A percentile compares a stretch with the other conserved stretches of the same genome.
Conservation (phyloP, 495 filamentous ascomycete species). For the Aspergillus asperescens region DNA sequence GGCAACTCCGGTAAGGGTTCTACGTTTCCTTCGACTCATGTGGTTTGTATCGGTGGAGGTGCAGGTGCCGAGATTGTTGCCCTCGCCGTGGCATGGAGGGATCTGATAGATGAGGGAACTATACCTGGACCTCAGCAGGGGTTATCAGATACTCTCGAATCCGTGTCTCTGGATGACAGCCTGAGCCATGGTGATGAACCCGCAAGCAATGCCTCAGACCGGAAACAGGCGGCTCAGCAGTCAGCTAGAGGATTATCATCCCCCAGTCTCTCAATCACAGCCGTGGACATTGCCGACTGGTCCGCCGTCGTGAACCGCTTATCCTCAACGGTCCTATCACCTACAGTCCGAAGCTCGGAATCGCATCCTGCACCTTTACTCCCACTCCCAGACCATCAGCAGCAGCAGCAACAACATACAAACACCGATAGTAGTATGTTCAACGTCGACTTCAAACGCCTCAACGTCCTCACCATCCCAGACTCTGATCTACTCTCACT, state of each 20-base stretch:
- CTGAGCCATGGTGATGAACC: not conserved
- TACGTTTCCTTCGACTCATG: slow-evolving; percentile 17
- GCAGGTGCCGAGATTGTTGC: slow-evolving; percentile 81
- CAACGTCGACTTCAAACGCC: slow-evolving; percentile 48
- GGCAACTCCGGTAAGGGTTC: not conserved
- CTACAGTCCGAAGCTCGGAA: slow-evolving; percentile 26
- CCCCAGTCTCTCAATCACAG: slow-evolving; percentile 47
- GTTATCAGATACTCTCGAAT: slow-evolving; percentile 14
- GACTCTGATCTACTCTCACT: slow-evolving; percentile 36
- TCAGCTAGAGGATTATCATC: not conserved
- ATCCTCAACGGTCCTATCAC: slow-evolving; percentile 32
- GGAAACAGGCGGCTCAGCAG: not conserved
- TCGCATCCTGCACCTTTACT: slow-evolving; percentile 51
- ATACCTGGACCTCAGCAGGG: not conserved
- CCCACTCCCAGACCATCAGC: not conserved
- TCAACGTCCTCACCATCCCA: slow-evolving; percentile 56
- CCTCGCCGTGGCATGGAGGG: slow-evolving; percentile 57
- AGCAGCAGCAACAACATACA: too few relatives aligned
- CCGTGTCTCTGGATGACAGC: slow-evolving; percentile 18
- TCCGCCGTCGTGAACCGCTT: slow-evolving; percentile 52
- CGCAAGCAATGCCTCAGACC: not conserved
- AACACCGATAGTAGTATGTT: slow-evolving; percentile 21
- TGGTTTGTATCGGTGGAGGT: slow-evolving; percentile 78
- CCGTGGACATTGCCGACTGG: slow-evolving; percentile 83
- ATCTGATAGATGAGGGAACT: slow-evolving; percentile 22